Evolutionary conservation across 2,329 filamentous ascomycete genomes (phyloP), one percentile per base, ranked within the genome.

Genomic region (Sporothrix pseudoabietina): DNA sequence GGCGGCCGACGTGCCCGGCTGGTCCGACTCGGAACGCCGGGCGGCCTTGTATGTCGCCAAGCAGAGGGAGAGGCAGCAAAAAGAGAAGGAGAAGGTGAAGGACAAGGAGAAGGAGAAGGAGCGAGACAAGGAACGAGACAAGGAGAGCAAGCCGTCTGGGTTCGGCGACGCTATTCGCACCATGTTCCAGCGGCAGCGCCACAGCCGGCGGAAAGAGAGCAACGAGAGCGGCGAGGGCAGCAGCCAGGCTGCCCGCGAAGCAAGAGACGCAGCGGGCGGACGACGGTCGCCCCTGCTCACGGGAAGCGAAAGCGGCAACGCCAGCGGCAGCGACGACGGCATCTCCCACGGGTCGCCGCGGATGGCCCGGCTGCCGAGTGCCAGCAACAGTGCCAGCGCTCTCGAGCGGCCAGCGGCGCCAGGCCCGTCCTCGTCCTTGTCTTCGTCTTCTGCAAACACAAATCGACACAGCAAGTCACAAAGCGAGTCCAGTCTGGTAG

Each of bases 391-490:
- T 30, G 54, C 54, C 10, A 57, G 26, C n/a, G 52, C 54, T 9
- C 61, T n/a, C 6, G 19, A 49, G 63, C 8, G 22, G 26, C 41
- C 9, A 14, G 41, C n/a, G 41, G n/a, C 35, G 5, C n/a, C 19
- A 9, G 52, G n/a, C 2, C 22, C 54, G 8, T 57, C 39, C 3
- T 22, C 26, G 30, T 5, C 19, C 12, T 44, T n/a, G 8, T 57
- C 39, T 3, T 22, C 26, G 30, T 5, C 19, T 44, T 44, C 41
- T 44, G 41, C 6, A 12, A 55, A 4, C 1, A 65, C 5, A 35
- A 65, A 65, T 35, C 71, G 22, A n/a, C 71, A 61, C 55, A 54
- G 71, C 44, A 65, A 72, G 14, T 55, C 47, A 22, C 59, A n/a
- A 19, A 72, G 71, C 71, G 59, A 72, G n/a, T 72, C 71, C 12